Percentiles rank a stretch among this genome's conserved stretches.
Conservation (phyloP, 1,284 basidiomycete species). For the Ceratobasidium sp. region DNA sequence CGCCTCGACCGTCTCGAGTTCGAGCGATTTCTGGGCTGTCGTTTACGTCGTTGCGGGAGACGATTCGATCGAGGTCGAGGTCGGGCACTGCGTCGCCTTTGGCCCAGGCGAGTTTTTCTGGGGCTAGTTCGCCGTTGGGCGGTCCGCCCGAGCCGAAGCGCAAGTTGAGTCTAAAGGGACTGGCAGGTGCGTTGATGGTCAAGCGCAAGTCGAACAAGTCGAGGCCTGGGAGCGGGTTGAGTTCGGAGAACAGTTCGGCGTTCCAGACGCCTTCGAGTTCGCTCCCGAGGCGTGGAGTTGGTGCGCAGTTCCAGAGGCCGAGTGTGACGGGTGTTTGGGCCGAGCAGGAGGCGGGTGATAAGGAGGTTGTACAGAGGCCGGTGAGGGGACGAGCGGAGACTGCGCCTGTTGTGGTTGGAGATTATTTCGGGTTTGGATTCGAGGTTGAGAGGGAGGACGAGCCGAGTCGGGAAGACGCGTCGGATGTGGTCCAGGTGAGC, state of each 20-base stretch:
- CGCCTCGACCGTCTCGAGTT: constrained; percentile 6
- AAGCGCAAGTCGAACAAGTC: background rate
- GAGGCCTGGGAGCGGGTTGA: background rate
- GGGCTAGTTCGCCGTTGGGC: background rate
- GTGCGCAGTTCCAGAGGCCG: background rate
- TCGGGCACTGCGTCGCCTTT: constrained; percentile 1
- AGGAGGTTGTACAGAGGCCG: background rate
- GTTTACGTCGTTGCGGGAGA: constrained; percentile 12
- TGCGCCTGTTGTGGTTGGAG: constrained; percentile 5
- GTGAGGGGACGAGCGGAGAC: constrained; percentile 17
- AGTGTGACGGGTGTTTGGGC: background rate
- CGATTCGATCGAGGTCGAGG: background rate
- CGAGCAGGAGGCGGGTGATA: background rate
- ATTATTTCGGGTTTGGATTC: constrained; percentile 20
- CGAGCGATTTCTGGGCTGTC: constrained; percentile 2
- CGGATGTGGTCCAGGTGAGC: constrained; percentile 15
- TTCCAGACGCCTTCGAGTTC: constrained; percentile 26
- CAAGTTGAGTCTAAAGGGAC: constrained; percentile 19
- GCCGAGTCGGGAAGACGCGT: constrained; percentile 20
- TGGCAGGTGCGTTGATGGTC: background rate
- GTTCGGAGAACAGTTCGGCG: background rate
- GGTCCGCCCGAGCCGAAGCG: background rate
- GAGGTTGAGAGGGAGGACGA: constrained; percentile 1
- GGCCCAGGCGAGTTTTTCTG: too few relatives aligned
- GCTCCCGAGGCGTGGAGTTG: background rate